These are phyloP conservation scores for Trichoderma sp. DNA, from an alignment of 2,329 filamentous ascomycete species.

Conservation along the genomic window DNA sequence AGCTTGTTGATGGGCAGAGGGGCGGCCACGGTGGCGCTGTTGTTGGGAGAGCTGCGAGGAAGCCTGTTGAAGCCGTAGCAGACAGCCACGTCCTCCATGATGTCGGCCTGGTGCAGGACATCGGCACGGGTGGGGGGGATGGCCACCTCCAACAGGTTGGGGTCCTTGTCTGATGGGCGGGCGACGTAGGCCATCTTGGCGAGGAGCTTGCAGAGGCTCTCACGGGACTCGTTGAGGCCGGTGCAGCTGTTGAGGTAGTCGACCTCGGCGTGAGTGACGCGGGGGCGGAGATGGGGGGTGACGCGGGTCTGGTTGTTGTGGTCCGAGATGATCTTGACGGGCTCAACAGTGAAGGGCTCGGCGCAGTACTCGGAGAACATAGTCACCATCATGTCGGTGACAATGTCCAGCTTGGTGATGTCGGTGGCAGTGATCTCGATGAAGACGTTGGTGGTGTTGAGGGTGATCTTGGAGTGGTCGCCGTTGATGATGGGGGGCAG, in stretches of 20 bases:
- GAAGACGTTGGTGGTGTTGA: conserved; percentile 89
- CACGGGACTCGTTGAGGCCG: conserved; percentile 72
- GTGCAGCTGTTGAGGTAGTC: conserved; percentile 94
- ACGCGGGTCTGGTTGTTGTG: conserved; percentile 84
- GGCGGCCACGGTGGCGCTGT: conserved; percentile 80
- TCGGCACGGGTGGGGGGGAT: conserved; percentile 90
- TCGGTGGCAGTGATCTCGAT: conserved; percentile 97
- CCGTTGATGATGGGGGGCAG: conserved; percentile 97
- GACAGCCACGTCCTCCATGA: conserved; percentile 98
- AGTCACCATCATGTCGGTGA: conserved; percentile 89
- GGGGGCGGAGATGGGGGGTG: conserved; percentile 76
- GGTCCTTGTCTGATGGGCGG: conserved; percentile 66
- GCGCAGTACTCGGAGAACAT: conserved; percentile 95
- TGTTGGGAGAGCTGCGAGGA: conserved; percentile 80
- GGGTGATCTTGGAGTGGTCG: conserved; percentile 91
- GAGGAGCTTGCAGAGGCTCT: conserved; percentile 75
- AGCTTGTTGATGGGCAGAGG: conserved; percentile 93
- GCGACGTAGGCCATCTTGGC: conserved; percentile 88
- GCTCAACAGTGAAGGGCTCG: conserved; percentile 89
- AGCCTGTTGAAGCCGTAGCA: conserved; percentile 98
- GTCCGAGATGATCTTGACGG: conserved; percentile 85
- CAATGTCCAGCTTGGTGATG: conserved; percentile 92
- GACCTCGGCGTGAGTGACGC: conserved; percentile 76
- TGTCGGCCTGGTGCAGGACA: conserved; percentile 92
- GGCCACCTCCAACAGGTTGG: conserved; percentile 73